A percentile compares a stretch with the other conserved stretches of the same genome.
Evolutionary conservation across 371 early-diverging fungal genomes (phyloP).

Genomic region (Lichtheimia ornata): DNA sequence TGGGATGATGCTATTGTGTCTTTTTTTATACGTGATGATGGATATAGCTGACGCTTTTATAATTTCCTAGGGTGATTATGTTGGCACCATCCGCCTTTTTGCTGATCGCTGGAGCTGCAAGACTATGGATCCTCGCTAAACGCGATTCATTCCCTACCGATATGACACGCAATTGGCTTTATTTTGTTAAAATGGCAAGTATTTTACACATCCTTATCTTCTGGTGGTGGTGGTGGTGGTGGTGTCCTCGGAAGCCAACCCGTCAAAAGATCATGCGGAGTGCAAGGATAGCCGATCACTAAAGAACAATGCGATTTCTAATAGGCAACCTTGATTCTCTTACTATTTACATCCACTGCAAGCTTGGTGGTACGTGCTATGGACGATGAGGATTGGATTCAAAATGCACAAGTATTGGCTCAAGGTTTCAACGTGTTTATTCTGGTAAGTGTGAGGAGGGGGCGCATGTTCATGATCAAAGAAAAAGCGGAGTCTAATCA

Average conservation of each 20-base stretch:
- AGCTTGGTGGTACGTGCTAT: constrained; percentile 17
- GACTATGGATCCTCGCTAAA: constrained; percentile 45
- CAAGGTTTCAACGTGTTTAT: constrained; percentile 32
- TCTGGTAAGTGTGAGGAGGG: constrained; percentile 23
- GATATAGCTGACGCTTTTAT: background rate
- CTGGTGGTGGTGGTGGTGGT: no score
- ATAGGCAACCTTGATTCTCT: constrained; percentile 30
- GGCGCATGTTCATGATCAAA: no score
- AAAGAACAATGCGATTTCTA: background rate
- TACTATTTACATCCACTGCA: constrained; percentile 25
- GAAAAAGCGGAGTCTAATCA: background rate
- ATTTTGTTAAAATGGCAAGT: constrained; percentile 57
- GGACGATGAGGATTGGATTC: constrained; percentile 32
- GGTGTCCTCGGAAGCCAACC: no score
- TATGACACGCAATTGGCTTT: constrained; percentile 51
- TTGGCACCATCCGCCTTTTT: constrained; percentile 51
- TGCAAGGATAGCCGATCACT: no score
- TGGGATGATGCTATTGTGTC: background rate
- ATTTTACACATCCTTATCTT: no score
- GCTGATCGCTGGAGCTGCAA: constrained; percentile 47
- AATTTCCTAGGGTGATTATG: constrained; percentile 31
- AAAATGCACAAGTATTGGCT: constrained; percentile 34
- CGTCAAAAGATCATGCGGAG: no score
- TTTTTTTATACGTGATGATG: background rate
- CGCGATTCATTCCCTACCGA: constrained; percentile 35